These are phyloP conservation scores for Davidsoniella australis DNA, from an alignment of 2,329 filamentous ascomycete species.

Conservation along the genomic window DNA sequence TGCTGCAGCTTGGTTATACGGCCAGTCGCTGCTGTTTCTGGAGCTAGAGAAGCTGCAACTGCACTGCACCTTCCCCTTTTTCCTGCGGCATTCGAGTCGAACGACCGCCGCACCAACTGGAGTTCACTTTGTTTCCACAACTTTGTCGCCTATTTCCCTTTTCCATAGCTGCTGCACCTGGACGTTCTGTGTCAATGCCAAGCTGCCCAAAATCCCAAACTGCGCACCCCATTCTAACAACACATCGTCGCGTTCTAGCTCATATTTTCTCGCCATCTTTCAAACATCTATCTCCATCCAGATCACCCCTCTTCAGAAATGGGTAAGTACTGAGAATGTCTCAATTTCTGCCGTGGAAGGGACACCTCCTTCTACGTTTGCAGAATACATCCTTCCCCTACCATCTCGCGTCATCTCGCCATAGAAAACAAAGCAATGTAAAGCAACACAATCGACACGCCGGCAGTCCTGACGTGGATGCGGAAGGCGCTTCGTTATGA, in stretches of 20 bases:
- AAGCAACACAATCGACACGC: too few relatives aligned
- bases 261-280: constrained; percentile 3
- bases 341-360: too few relatives aligned
- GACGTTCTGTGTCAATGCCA: not conserved
- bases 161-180: not conserved
- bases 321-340: constrained; percentile 6
- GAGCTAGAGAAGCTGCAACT: constrained; percentile 6
- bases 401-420: too few relatives aligned
- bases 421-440: too few relatives aligned
- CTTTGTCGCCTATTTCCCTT: not conserved
- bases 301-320: constrained; percentile 1
- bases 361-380: too few relatives aligned
- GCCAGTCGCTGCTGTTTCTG: too few relatives aligned
- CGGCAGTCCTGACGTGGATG: too few relatives aligned
- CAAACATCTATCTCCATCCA: not conserved
- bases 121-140: not conserved
- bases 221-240: not conserved
- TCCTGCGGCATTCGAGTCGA: not conserved
- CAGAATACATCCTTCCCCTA: too few relatives aligned
- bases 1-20: too few relatives aligned
- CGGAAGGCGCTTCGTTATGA: too few relatives aligned
- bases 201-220: not conserved
- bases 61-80: constrained; percentile 10
- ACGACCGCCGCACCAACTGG: not conserved
- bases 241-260: not conserved